phyloP scores from a whole-genome alignment of 2,329 filamentous ascomycete genomes.

The Bipolaris victoriae region DNA sequence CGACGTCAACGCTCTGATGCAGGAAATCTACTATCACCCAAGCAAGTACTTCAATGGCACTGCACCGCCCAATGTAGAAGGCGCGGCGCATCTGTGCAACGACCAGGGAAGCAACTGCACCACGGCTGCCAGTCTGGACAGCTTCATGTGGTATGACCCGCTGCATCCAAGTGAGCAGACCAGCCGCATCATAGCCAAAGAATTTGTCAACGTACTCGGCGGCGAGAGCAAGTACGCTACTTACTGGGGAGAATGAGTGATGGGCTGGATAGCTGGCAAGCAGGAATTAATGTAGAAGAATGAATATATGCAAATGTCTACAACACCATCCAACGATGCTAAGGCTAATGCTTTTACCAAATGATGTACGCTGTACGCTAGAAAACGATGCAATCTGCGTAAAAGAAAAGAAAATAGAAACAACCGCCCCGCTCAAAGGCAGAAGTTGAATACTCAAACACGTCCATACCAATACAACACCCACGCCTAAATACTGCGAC shows the following conservation, averaged over 20 bases:
- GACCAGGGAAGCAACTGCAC: constrained; percentile 49
- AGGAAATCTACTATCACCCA: constrained; percentile 69
- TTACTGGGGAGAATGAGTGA: constrained; percentile 47
- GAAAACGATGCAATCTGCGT: not conserved
- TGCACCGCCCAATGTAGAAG: constrained; percentile 66
- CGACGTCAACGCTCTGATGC: constrained; percentile 67
- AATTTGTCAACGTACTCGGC: constrained; percentile 62
- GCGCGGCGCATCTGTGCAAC: constrained; percentile 63
- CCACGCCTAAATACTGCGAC: constrained; percentile 49
- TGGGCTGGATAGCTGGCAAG: no score
- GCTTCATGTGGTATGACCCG: constrained; percentile 76
- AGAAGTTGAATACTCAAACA: not conserved
- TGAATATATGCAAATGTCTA: not conserved
- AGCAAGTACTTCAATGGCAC: constrained; percentile 65
- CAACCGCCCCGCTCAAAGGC: not conserved
- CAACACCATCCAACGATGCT: not conserved
- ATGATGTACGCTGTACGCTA: not conserved
- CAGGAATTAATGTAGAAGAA: not conserved
- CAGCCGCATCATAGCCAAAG: constrained; percentile 62
- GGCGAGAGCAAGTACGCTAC: constrained; percentile 57
- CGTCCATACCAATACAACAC: no score
- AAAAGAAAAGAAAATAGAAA: not conserved
- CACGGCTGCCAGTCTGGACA: constrained; percentile 52
- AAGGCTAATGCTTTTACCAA: not conserved
- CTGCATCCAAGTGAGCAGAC: constrained; percentile 73